These are phyloP conservation scores for Lepiota brunneoincarnata DNA, from an alignment of 768 basidiomycete genomes.

Conservation along the genomic window DNA sequence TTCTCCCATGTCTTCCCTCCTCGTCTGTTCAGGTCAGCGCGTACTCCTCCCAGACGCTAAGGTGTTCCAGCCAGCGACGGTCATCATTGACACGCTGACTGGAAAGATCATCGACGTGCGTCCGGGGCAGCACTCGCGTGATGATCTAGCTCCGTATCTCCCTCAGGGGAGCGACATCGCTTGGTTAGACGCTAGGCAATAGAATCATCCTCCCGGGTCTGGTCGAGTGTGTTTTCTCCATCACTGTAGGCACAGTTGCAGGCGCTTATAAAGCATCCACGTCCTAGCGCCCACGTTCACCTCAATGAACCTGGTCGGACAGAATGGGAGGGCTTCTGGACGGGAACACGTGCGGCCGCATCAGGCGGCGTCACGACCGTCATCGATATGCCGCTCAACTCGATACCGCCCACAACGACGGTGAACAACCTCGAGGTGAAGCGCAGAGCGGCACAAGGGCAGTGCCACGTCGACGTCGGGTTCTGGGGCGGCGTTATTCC, in stretches of 20 bases:
- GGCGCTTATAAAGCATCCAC: conserved; percentile 4
- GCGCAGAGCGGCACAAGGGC: conserved; percentile 62
- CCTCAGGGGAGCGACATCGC: conserved; percentile 21
- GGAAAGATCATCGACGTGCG: conserved; percentile 61
- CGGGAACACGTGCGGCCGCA: conserved; percentile 87
- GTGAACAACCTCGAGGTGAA: conserved; percentile 72
- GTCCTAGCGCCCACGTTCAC: conserved; percentile 80
- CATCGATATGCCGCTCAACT: conserved; percentile 98
- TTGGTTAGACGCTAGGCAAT: conserved; percentile 56
- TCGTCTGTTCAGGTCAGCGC: conserved; percentile 50
- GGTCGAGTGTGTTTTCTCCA: conserved; percentile 58
- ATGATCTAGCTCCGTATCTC: conserved; percentile 27
- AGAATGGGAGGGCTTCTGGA: conserved; percentile 92
- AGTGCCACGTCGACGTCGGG: conserved; percentile 79
- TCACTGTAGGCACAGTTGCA: background rate
- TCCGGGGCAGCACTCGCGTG: conserved; percentile 25
- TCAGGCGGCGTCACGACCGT: conserved; percentile 95
- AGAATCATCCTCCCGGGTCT: conserved; percentile 72
- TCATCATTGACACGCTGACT: conserved; percentile 52
- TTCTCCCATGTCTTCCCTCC: conserved; percentile 19
- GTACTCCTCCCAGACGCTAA: conserved; percentile 54
- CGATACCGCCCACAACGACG: conserved; percentile 93
- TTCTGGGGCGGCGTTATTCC: conserved; percentile 98
- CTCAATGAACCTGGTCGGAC: conserved; percentile 93
- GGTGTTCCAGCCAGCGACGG: conserved; percentile 58